These are phyloP conservation scores for Didymella glomerata DNA, from an alignment of 2,329 filamentous ascomycete species.

Conservation along the genomic window DNA sequence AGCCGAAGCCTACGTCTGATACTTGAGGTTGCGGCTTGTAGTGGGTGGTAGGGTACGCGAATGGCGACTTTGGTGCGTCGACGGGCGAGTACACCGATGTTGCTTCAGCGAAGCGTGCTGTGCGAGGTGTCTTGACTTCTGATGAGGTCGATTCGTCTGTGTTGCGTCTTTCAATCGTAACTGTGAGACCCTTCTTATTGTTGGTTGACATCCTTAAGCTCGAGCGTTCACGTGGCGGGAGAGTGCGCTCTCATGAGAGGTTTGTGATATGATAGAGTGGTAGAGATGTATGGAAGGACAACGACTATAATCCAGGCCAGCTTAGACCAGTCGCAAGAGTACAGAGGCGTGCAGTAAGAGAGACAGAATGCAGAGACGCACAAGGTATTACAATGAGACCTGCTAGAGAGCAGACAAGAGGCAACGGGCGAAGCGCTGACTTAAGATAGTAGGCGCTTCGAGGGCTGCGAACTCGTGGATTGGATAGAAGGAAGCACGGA, in stretches of 20 bases:
- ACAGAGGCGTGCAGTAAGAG: constrained; percentile 30
- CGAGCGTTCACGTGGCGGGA: constrained; percentile 40
- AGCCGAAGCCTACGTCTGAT: constrained; percentile 91
- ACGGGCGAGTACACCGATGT: constrained; percentile 81
- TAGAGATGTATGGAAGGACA: constrained; percentile 37
- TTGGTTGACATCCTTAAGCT: constrained; percentile 57
- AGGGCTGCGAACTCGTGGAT: constrained; percentile 36
- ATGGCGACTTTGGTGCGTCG: constrained; percentile 60
- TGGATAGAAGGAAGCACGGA: constrained; percentile 44
- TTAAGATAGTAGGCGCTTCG: constrained; percentile 54
- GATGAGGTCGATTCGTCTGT: constrained; percentile 52
- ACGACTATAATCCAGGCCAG: constrained; percentile 51
- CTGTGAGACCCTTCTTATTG: constrained; percentile 54
- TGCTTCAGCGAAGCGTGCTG: constrained; percentile 81
- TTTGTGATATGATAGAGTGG: constrained; percentile 22
- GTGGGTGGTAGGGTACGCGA: constrained; percentile 64
- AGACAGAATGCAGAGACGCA: constrained; percentile 43
- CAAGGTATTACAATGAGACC: constrained; percentile 54
- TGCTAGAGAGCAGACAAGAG: constrained; percentile 50
- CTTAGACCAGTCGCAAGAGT: constrained; percentile 48
- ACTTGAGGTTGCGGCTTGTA: constrained; percentile 73
- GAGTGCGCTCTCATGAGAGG: constrained; percentile 47
- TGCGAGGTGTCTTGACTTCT: constrained; percentile 70
- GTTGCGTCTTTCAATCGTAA: constrained; percentile 54
- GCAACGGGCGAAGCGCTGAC: constrained; percentile 49